Evolutionary conservation across 257 asterid genomes (phyloP).

Genomic region (Jasminum sambac): DNA sequence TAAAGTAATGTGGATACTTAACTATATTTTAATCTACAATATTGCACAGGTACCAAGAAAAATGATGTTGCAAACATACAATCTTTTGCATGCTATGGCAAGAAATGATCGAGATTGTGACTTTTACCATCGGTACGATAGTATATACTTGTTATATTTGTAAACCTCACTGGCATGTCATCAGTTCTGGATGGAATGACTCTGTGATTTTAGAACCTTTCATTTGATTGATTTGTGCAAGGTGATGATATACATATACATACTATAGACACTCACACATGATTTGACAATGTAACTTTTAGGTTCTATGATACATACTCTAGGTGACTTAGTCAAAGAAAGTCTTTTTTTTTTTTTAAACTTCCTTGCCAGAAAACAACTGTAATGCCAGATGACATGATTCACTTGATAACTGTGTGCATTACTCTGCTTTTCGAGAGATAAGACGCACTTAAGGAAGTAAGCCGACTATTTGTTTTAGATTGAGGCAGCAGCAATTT

Average conservation of each 20-base stretch:
- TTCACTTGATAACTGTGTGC: neutral
- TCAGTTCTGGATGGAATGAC: slow-evolving; percentile 20
- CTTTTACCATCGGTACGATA: slow-evolving; percentile 83
- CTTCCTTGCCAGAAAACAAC: slow-evolving; percentile 4
- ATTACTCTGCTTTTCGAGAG: neutral
- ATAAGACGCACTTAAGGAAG: neutral
- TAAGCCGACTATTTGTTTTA: neutral
- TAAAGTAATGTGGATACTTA: neutral
- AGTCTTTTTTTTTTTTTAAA: neutral
- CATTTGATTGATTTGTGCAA: slow-evolving; percentile 17
- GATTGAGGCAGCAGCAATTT: neutral
- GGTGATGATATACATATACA: neutral
- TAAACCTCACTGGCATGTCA: slow-evolving; percentile 15
- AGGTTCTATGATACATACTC: slow-evolving; percentile 13
- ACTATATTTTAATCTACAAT: neutral
- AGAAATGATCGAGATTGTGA: slow-evolving; percentile 91
- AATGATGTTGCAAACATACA: slow-evolving; percentile 92
- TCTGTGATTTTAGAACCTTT: neutral
- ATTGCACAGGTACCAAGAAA: slow-evolving; percentile 80
- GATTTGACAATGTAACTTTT: slow-evolving; percentile 1
- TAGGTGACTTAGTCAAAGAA: slow-evolving; percentile 12
- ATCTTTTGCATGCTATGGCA: slow-evolving; percentile 85
- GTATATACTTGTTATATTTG: slow-evolving; percentile 13
- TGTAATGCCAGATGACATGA: slow-evolving; percentile 1
- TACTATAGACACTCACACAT: neutral